Percentiles rank a stretch among this genome's conserved stretches.
These are phyloP conservation scores for Leishmania major DNA, from an alignment of 208 protist species.

Conservation along the genomic window DNA sequence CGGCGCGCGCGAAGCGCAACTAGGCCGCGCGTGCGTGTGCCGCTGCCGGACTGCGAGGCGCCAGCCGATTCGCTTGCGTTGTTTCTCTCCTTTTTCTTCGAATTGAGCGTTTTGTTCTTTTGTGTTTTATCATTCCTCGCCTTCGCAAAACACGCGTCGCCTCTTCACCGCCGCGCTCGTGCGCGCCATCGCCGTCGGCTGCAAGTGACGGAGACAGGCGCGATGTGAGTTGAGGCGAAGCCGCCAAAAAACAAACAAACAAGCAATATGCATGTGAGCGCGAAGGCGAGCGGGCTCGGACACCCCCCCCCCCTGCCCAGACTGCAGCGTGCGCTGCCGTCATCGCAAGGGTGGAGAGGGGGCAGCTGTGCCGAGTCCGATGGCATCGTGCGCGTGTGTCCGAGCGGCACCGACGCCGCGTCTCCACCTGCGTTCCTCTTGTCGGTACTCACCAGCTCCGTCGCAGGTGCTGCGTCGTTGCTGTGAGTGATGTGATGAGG, in stretches of 20 bases:
- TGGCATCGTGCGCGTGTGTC: neutral
- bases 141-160: no score
- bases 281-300: neutral
- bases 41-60: neutral
- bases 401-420: neutral
- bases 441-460: neutral
- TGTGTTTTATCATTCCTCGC: no score
- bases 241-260: neutral
- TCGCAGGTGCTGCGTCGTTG: neutral
- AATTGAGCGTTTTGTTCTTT: no score
- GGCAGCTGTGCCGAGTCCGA: no score
- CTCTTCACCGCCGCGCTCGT: conserved; percentile 8
- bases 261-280: neutral
- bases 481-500: neutral
- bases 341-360: neutral
- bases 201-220: conserved; percentile 71
- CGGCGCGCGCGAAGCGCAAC: conserved; percentile 70
- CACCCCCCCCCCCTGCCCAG: neutral
- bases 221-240: conserved; percentile 75
- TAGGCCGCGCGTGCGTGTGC: conserved; percentile 19
- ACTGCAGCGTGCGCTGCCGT: neutral
- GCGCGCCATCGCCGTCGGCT: conserved; percentile 66
- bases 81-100: conserved; percentile 3
- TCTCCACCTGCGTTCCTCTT: neutral
- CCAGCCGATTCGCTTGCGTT: conserved; percentile 1